These are phyloP conservation scores for Psilocybe cubensis DNA, from an alignment of 768 basidiomycete species.

Conservation along the genomic window DNA sequence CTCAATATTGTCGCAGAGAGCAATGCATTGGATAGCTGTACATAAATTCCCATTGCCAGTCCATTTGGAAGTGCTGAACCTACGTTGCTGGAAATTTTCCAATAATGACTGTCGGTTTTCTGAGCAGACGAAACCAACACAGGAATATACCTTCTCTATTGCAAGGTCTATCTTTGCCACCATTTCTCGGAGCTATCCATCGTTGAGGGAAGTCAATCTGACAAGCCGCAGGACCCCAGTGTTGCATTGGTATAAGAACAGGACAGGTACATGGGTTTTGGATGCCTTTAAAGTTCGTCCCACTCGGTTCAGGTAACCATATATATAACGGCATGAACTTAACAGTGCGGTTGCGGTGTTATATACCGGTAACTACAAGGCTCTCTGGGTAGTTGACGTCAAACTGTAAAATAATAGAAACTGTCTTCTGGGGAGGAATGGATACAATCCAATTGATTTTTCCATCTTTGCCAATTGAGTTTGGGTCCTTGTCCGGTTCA, in stretches of 20 bases:
- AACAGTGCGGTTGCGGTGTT: too few species aligned
- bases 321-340: too few species aligned
- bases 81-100: too few species aligned
- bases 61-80: not conserved
- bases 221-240: not conserved
- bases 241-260: not conserved
- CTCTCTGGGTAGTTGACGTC: conserved; percentile 17
- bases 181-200: not conserved
- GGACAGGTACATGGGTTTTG: not conserved
- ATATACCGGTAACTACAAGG: conserved; percentile 7
- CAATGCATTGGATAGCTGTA: not conserved
- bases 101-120: too few species aligned
- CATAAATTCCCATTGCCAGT: not conserved
- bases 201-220: not conserved
- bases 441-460: conserved; percentile 26
- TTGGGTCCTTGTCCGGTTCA: conserved; percentile 27
- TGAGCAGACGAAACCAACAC: not conserved
- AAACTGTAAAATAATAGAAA: conserved; percentile 23
- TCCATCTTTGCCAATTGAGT: conserved; percentile 29
- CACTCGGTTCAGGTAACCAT: too few species aligned
- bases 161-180: not conserved
- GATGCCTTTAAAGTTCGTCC: too few species aligned
- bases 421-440: conserved; percentile 21
- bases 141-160: not conserved
- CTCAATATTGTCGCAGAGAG: not conserved